Evolutionary conservation across 2,329 filamentous ascomycete species (phyloP).

Genomic region (Trichophyton rubrum): DNA sequence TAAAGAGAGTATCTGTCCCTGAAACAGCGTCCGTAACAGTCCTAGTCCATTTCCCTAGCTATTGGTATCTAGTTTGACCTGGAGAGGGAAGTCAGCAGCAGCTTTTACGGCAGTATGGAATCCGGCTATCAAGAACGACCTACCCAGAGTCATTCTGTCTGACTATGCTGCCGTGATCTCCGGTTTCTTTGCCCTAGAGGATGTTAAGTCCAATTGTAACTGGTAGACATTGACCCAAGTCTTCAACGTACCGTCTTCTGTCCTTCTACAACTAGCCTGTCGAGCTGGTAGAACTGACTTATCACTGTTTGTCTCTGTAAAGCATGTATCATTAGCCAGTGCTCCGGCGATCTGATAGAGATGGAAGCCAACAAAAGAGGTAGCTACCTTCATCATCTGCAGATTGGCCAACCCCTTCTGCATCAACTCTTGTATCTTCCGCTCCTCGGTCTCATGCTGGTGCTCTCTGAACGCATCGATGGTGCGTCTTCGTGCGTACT

Average conservation of each 20-base stretch:
- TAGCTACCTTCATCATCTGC: conserved; percentile 74
- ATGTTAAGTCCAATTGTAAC: background rate
- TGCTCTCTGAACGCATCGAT: conserved; percentile 82
- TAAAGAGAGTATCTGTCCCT: background rate
- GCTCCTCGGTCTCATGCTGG: conserved; percentile 56
- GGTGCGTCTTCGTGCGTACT: conserved; percentile 86
- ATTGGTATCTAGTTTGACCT: background rate
- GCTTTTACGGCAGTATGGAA: too few relatives aligned
- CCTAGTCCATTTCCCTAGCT: background rate
- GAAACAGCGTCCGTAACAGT: background rate
- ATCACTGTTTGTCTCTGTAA: conserved; percentile 82
- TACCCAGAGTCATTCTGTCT: conserved; percentile 68
- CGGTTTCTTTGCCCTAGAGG: conserved; percentile 54
- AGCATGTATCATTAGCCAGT: background rate
- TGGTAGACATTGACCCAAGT: background rate
- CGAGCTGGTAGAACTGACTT: conserved; percentile 87
- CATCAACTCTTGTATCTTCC: conserved; percentile 73
- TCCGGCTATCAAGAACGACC: conserved; percentile 21
- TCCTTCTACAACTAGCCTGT: conserved; percentile 82
- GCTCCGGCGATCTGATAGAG: background rate
- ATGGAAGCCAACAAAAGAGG: background rate
- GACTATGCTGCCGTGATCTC: conserved; percentile 49
- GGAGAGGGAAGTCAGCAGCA: background rate
- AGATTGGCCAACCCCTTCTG: conserved; percentile 79
- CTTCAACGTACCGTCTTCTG: conserved; percentile 54